Evolutionary conservation across 441 rosid species (phyloP).

Genomic region (Eutrema salsugineum): DNA sequence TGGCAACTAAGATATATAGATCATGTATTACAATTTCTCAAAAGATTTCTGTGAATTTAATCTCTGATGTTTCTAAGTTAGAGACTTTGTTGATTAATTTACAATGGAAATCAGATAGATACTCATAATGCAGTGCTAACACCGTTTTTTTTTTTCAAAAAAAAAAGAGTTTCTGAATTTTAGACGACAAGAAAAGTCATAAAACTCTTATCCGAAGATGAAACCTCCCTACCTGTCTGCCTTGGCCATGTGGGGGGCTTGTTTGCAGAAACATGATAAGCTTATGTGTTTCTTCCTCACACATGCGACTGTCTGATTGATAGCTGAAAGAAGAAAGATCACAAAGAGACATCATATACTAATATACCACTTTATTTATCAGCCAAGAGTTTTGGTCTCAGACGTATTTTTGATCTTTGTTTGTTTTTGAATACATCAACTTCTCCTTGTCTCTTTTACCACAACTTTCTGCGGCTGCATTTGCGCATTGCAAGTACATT

Average conservation of each 20-base stretch:
- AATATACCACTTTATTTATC: slow-evolving; percentile 13
- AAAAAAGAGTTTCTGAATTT: no score
- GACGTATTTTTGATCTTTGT: background rate
- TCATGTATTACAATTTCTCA: background rate
- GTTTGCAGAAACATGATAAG: slow-evolving; percentile 16
- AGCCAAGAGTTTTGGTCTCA: slow-evolving; percentile 16
- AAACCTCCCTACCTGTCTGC: background rate
- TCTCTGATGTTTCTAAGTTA: background rate
- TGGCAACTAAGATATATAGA: background rate
- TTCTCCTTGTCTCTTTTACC: background rate
- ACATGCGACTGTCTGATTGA: slow-evolving; percentile 21
- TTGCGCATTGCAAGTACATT: background rate
- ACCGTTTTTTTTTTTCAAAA: no score
- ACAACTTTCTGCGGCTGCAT: background rate
- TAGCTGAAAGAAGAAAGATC: background rate
- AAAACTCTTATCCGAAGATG: slow-evolving; percentile 3
- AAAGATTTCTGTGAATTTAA: background rate
- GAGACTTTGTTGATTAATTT: background rate
- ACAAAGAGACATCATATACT: background rate
- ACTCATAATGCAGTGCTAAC: no score
- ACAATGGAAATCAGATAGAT: background rate
- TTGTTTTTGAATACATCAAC: background rate
- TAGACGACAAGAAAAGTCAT: background rate
- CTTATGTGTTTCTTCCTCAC: slow-evolving; percentile 22
- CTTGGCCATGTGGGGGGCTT: slow-evolving; percentile 18